Evolutionary conservation across 257 asterid genomes (phyloP), one percentile per base, ranked within the genome.

Genomic region (Thymus quinquecostatus): DNA sequence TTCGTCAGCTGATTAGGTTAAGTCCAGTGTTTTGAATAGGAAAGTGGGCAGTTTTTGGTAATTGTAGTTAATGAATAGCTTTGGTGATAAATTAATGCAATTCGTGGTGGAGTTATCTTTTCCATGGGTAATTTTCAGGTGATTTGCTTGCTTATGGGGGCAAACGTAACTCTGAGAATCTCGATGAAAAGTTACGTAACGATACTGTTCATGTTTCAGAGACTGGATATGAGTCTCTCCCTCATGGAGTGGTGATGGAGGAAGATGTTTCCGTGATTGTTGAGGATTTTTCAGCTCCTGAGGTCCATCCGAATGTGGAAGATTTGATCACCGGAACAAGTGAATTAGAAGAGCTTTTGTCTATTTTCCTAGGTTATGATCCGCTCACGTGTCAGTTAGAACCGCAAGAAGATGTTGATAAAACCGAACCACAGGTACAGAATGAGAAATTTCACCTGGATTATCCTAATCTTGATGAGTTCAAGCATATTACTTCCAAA

Each of bases 401-500:
- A 13, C 76, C 82, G 10, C 85, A 21, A 1, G 85, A 73, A 44
- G 57, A 44, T 44, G 71, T 45, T 11, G 68, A 48, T n/a, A 56
- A 53, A 63, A 69, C 10, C 8, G 84, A 80, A 60, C 74, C 76
- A 1, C 76, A 70, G 70, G 74, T 66, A 61, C 72, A 69, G 49
- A 81, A 81, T 74, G 94, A 80, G 63, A 81, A 81, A 73, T 72
- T 72, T 59, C 89, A 82, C 60, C 51, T 86, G 73, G 80, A 75
- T 68, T 83, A 89, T 77, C 97, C 91, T 0, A 79, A 92, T 77
- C 86, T 89, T 1, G 97, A 92, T 55, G 97, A 95, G 74, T 95
- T 86, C 78, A 88, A 92, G 70, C 64, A 82, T 58, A 87, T 82
- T 55, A 81, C 96, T 30, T 66, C 79, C 50, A 88, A 84, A 67